Evolutionary conservation across 768 basidiomycete species (phyloP).

Genomic region (Collybia mongolica): DNA sequence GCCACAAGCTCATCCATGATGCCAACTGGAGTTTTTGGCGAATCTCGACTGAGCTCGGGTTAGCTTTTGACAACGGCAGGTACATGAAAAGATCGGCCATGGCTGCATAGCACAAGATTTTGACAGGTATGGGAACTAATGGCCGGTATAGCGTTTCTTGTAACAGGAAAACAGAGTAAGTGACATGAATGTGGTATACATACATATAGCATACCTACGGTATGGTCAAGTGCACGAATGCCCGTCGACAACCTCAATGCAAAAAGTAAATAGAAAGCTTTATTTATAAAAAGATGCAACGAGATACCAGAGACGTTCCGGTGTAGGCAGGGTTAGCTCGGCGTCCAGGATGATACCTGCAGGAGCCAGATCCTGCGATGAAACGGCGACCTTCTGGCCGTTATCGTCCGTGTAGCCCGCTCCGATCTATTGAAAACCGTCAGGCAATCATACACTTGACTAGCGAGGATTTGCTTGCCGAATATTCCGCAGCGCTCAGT

Average conservation of each 20-base stretch:
- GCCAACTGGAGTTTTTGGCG: conserved; percentile 73
- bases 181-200: background rate
- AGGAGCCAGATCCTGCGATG: conserved; percentile 57
- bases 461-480: conserved; percentile 36
- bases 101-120: conserved; percentile 63
- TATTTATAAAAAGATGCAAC: conserved; percentile 2
- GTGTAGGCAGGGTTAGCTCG: conserved; percentile 69
- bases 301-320: conserved; percentile 63
- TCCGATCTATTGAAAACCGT: conserved; percentile 39
- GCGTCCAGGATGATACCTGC: conserved; percentile 78
- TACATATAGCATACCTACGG: conserved; percentile 50
- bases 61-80: conserved; percentile 61
- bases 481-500: conserved; percentile 76
- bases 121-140: conserved; percentile 53
- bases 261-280: conserved; percentile 6
- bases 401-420: conserved; percentile 73
- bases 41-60: conserved; percentile 52
- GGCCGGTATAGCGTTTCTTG: conserved; percentile 66
- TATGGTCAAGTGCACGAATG: conserved; percentile 76
- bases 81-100: conserved; percentile 73
- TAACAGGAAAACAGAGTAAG: conserved; percentile 1
- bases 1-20: conserved; percentile 83
- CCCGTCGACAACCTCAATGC: conserved; percentile 71
- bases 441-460: background rate
- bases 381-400: conserved; percentile 62